Conservation (phyloP, 2,329 filamentous ascomycete species). For the Coccinonectria pachysandricola region DNA sequence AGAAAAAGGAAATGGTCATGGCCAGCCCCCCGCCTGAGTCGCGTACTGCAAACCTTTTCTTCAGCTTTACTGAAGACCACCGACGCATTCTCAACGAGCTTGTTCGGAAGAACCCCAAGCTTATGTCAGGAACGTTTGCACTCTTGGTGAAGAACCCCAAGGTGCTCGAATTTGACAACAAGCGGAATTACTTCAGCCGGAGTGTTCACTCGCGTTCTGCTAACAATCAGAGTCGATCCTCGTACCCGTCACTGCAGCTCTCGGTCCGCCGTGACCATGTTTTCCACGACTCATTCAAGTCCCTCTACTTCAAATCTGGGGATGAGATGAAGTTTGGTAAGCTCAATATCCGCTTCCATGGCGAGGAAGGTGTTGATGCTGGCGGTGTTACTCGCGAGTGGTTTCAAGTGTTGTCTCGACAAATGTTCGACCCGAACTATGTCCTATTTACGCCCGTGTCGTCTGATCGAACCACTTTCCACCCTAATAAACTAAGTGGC, state of each 20-base stretch:
- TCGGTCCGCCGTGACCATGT: conserved; percentile 88
- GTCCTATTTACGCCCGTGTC: conserved; percentile 94
- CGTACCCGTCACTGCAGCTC: conserved; percentile 66
- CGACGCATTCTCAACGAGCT: conserved; percentile 96
- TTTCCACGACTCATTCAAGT: conserved; percentile 96
- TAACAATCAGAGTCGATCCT: conserved; percentile 57
- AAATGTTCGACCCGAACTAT: conserved; percentile 99
- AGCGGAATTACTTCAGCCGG: conserved; percentile 96
- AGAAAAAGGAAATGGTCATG: conserved; percentile 58
- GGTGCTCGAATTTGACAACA: conserved; percentile 98
- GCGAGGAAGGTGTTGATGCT: conserved; percentile 94
- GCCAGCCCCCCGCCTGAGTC: conserved; percentile 68
- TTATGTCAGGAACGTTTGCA: conserved; percentile 97
- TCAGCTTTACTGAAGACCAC: conserved; percentile 94
- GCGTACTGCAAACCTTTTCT: conserved; percentile 84
- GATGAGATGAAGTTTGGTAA: conserved; percentile 99
- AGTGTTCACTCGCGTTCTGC: conserved; percentile 68
- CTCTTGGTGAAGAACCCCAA: conserved; percentile 96
- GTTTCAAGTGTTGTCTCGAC: conserved; percentile 94
- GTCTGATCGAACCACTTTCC: conserved; percentile 95
- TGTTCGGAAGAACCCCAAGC: conserved; percentile 89
- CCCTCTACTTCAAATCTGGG: conserved; percentile 91
- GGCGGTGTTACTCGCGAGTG: conserved; percentile 96
- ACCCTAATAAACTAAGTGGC: conserved; percentile 86
- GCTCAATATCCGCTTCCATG: conserved; percentile 92